Conservation (phyloP, 768 basidiomycete species). For the Termitomyces sp. region DNA sequence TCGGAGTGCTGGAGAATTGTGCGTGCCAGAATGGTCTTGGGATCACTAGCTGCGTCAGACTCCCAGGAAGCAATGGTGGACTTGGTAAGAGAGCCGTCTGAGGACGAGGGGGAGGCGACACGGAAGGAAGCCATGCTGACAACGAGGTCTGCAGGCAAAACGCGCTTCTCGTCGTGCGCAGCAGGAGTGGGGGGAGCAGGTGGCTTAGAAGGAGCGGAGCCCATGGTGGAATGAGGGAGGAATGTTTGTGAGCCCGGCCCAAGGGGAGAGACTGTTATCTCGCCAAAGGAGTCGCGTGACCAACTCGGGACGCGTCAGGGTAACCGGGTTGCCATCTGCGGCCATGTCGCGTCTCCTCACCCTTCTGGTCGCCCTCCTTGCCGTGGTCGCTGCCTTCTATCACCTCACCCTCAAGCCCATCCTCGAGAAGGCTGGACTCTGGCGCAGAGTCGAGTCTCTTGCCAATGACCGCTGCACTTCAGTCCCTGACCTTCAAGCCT, state of each 20-base stretch:
- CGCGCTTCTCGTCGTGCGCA: conserved; percentile 30
- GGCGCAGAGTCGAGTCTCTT: conserved; percentile 39
- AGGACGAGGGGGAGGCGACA: conserved; percentile 40
- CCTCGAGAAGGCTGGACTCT: conserved; percentile 38
- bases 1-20: conserved; percentile 70
- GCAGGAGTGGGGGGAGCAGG: conserved; percentile 17
- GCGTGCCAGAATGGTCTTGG: conserved; percentile 71
- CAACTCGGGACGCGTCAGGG: too few relatives aligned
- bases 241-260: too few relatives aligned
- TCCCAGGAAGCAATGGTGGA: conserved; percentile 70
- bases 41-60: conserved; percentile 42
- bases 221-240: conserved; percentile 15
- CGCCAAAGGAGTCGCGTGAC: background rate
- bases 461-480: conserved; percentile 47
- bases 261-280: too few relatives aligned
- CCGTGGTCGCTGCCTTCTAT: conserved; percentile 42
- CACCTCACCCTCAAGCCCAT: conserved; percentile 44
- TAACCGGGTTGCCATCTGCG: background rate
- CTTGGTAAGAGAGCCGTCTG: conserved; percentile 58
- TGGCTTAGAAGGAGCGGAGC: conserved; percentile 25
- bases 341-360: conserved; percentile 21
- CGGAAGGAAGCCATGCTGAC: conserved; percentile 29
- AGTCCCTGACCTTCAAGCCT: conserved; percentile 56
- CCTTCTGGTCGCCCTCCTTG: conserved; percentile 31
- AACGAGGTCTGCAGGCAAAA: conserved; percentile 15